A percentile compares a stretch with the other conserved stretches of the same genome.
Evolutionary conservation across 768 basidiomycete species (phyloP).

Genomic region (Termitomyces titanicus): DNA sequence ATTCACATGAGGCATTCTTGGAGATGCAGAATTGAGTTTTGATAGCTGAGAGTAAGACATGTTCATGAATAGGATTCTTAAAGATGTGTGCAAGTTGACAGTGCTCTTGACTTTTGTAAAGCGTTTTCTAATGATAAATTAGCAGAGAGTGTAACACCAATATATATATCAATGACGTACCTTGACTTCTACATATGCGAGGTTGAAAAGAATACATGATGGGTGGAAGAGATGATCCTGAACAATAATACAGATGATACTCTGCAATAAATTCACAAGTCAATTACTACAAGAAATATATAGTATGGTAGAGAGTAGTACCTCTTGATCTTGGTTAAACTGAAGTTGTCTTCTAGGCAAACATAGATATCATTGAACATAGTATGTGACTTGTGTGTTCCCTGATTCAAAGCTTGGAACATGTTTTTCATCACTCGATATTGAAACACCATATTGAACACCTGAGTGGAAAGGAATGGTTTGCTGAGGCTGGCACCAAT

Average conservation of each 20-base stretch:
- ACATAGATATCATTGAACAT: constrained; percentile 3
- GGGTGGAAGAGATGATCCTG: neutral
- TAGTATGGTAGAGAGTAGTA: neutral
- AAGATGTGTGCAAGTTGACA: neutral
- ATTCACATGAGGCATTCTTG: neutral
- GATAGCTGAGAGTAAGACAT: neutral
- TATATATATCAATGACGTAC: neutral
- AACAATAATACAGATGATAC: neutral
- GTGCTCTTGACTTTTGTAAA: neutral
- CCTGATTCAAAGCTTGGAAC: neutral
- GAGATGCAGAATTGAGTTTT: neutral
- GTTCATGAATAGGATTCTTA: neutral
- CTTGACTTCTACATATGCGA: neutral
- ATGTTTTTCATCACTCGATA: neutral
- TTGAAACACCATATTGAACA: neutral
- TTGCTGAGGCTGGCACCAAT: neutral
- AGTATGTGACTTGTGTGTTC: neutral
- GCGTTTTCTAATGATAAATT: neutral
- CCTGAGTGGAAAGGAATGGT: neutral
- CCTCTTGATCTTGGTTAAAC: neutral
- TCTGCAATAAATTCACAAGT: neutral
- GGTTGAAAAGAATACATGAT: neutral
- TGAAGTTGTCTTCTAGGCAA: neutral
- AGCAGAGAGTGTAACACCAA: neutral
- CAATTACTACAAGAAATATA: neutral